A percentile compares a stretch with the other conserved stretches of the same genome.
Evolutionary conservation across 352 stramenopile genomes (phyloP).

Genomic region (Globisporangium recalcitrans): DNA sequence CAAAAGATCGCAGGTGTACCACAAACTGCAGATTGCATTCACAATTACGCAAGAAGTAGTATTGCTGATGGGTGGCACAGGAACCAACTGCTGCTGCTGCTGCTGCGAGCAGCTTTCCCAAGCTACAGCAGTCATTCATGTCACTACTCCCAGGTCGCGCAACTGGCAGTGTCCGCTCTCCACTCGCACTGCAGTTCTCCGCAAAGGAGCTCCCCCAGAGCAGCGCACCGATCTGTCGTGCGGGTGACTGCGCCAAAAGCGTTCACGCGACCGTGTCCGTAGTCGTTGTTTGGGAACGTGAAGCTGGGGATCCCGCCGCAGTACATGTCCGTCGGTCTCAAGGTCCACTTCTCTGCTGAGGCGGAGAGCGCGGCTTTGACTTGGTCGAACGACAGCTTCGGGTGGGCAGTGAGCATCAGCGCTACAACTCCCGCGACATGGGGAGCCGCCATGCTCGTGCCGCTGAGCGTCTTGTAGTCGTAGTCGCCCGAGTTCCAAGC

Average conservation of each 20-base stretch:
- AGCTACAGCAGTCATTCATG: not conserved
- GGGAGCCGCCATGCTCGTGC: conserved; percentile 18
- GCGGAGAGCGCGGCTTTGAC: not conserved
- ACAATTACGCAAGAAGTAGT: too few relatives aligned
- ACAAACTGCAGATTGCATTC: too few relatives aligned
- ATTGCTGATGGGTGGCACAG: too few relatives aligned
- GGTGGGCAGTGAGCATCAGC: not conserved
- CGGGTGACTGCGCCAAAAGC: not conserved
- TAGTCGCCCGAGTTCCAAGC: not conserved
- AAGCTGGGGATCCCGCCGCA: not conserved
- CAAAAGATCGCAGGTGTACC: too few relatives aligned
- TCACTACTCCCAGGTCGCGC: not conserved
- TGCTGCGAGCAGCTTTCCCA: too few relatives aligned
- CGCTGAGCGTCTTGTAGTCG: conserved; percentile 4
- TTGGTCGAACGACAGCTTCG: not conserved
- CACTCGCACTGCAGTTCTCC: not conserved
- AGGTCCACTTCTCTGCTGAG: not conserved
- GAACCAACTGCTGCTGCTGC: too few relatives aligned
- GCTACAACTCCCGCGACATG: conserved; percentile 17
- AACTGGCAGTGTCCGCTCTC: not conserved
- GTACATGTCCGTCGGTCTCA: not conserved
- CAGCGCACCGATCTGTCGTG: not conserved
- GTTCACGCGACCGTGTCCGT: not conserved
- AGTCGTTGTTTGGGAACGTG: not conserved
- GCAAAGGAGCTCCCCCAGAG: not conserved